Percentiles rank a stretch among this genome's conserved stretches.
Conservation (phyloP, 352 stramenopile species). For the Pythium periplocum region DNA sequence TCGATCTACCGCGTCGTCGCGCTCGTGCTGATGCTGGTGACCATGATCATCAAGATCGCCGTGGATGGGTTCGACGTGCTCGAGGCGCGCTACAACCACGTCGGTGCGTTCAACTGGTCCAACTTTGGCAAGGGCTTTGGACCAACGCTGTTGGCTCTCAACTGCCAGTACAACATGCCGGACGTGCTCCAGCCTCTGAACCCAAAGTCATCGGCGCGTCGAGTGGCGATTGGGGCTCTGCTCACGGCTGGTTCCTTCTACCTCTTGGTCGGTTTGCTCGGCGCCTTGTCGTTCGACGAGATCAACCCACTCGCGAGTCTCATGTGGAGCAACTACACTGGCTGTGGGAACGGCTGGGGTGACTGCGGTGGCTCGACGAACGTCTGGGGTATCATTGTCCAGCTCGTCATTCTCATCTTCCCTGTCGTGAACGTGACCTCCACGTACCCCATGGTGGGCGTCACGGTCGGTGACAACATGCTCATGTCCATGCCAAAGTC, state of each 20-base stretch:
- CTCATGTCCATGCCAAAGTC: conserved; percentile 70
- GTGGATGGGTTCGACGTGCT: conserved; percentile 49
- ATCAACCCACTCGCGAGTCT: conserved; percentile 75
- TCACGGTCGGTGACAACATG: conserved; percentile 84
- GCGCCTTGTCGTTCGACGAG: conserved; percentile 66
- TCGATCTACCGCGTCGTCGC: conserved; percentile 76
- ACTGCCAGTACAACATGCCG: conserved; percentile 88
- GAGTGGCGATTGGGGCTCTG: conserved; percentile 59
- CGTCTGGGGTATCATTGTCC: conserved; percentile 46
- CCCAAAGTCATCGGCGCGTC: conserved; percentile 52
- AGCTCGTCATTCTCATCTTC: conserved; percentile 80
- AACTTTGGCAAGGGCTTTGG: conserved; percentile 84
- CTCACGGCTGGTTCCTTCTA: conserved; percentile 69
- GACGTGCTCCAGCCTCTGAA: conserved; percentile 76
- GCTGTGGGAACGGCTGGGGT: conserved; percentile 76
- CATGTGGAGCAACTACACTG: conserved; percentile 78
- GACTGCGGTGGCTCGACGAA: conserved; percentile 35
- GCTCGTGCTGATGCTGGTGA: conserved; percentile 71
- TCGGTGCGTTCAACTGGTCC: conserved; percentile 64
- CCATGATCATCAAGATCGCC: conserved; percentile 63
- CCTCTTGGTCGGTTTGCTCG: conserved; percentile 65
- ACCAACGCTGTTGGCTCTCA: conserved; percentile 76
- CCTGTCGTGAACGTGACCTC: conserved; percentile 82
- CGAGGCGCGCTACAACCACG: conserved; percentile 30
- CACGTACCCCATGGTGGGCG: conserved; percentile 78